A percentile compares a stretch with the other conserved stretches of the same genome.
These are phyloP conservation scores for Mycena sanguinolenta DNA, from an alignment of 768 basidiomycete genomes.

Conservation along the genomic window DNA sequence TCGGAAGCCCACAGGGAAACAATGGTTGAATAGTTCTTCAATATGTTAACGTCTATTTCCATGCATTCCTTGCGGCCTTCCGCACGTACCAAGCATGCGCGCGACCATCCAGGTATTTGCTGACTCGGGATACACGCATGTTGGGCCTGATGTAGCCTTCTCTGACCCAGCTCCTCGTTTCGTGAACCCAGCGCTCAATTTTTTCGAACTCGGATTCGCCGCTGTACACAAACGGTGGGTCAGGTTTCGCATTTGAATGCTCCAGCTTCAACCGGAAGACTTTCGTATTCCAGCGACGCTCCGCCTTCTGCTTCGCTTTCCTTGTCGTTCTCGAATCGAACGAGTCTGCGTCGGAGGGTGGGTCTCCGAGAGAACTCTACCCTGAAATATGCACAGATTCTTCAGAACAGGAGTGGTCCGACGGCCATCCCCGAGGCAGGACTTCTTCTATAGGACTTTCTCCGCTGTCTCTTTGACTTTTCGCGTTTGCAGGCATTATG, in stretches of 20 bases:
- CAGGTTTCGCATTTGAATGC: constrained; percentile 30
- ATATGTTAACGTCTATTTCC: not conserved
- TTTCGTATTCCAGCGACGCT: constrained; percentile 5
- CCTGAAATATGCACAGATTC: not conserved
- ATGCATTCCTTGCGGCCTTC: not conserved
- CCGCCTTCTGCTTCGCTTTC: not conserved
- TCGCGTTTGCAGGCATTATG: no score
- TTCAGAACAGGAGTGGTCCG: not conserved
- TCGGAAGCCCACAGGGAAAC: constrained; percentile 33
- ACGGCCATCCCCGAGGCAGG: no score
- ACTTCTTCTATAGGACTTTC: no score
- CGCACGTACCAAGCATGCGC: constrained; percentile 30
- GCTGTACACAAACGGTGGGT: constrained; percentile 26
- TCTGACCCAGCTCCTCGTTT: constrained; percentile 19
- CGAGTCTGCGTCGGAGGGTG: not conserved
- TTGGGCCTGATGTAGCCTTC: constrained; percentile 7
- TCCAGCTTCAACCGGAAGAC: constrained; percentile 23
- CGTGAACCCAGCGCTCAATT: constrained; percentile 27
- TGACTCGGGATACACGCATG: constrained; percentile 5
- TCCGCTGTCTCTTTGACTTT: no score
- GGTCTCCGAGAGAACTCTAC: constrained; percentile 12
- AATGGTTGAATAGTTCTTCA: constrained; percentile 26
- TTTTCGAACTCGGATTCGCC: constrained; percentile 19
- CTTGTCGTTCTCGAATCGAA: constrained; percentile 1
- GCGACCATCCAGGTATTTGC: constrained; percentile 5